These are phyloP conservation scores for Ilyonectria robusta DNA, from an alignment of 2,329 filamentous ascomycete species.

Conservation along the genomic window DNA sequence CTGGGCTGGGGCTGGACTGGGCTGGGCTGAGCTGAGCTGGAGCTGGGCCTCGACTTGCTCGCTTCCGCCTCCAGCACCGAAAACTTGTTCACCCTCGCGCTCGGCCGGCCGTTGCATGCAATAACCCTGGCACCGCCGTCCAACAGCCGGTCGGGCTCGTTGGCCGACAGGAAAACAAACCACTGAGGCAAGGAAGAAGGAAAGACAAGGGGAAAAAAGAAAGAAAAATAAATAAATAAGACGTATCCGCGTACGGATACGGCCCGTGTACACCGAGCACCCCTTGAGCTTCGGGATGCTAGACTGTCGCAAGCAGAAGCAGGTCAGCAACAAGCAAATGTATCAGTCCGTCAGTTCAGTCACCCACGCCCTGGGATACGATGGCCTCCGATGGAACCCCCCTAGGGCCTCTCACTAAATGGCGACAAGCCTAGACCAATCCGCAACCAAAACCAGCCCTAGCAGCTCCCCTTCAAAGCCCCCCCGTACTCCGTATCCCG, in stretches of 20 bases:
- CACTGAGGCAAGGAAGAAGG: not conserved
- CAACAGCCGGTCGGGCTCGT: not conserved
- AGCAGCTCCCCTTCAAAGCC: not conserved
- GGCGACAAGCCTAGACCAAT: no score
- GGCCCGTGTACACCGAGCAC: not conserved
- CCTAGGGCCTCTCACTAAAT: no score
- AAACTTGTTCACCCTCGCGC: no score
- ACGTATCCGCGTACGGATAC: not conserved
- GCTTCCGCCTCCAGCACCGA: no score
- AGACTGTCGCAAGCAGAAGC: not conserved
- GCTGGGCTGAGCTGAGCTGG: slow-evolving; percentile 2
- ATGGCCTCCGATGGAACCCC: no score
- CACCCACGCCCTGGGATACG: no score
- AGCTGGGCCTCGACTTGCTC: no score
- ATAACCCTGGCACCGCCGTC: no score
- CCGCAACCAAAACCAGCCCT: no score
- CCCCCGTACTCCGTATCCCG: slow-evolving; percentile 24
- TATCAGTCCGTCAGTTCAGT: no score
- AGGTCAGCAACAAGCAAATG: not conserved
- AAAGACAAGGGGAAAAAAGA: not conserved
- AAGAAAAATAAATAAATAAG: not conserved
- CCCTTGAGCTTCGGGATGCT: not conserved
- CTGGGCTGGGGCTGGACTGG: not conserved
- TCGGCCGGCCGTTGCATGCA: no score
- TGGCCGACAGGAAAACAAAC: not conserved